Evolutionary conservation across 495 filamentous ascomycete genomes (phyloP), one percentile per base, ranked within the genome.

Genomic region (Xylaria longipes): DNA sequence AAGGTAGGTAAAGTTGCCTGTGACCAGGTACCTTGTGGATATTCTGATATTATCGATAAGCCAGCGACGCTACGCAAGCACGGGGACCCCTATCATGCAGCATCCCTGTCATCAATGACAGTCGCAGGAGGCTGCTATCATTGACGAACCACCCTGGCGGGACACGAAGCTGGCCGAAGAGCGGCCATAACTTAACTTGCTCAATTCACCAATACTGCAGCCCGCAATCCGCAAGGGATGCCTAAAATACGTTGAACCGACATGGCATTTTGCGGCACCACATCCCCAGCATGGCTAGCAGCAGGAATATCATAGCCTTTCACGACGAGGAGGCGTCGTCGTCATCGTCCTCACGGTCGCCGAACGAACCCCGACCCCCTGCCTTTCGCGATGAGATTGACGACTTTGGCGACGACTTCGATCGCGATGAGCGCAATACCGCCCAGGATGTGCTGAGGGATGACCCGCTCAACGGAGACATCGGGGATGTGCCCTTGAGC

Each of bases 401-500:
- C 79, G 83, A 86, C 58, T 75, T 83, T 63, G 83, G 86, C 71
- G 76, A 85, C 37, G 75, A 84, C 31, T 81, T 81, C 72, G 81
- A 81, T 69, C 75, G 77, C 70, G 69, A 80, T 41, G 80, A 84
- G 68, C 33, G 31, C 33, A 41, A 52, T 66, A 76, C 77, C 63
- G 70, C 74, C 41, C 62, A 20, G 29, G 69, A 76, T 20, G 31
- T 85, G 4, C 75, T 85, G 12, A 76, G 78, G 41, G 83, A 86
- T 61, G 88, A 89, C 78, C 83, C 87, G 50, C 80, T 89, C 20
- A 78, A 79, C 58, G 84, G 84, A 65, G 82, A 86, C 65, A 75
- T 84, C 60, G 77, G 78, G 78, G 62, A 56, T 7, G 85, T 76
- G 70, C 92, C 92, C 3, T 85, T 94, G 64, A 89, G 91, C 22